Evolutionary conservation across 148 eudicot species (phyloP).

Genomic region (Fagopyrum homotropicum): DNA sequence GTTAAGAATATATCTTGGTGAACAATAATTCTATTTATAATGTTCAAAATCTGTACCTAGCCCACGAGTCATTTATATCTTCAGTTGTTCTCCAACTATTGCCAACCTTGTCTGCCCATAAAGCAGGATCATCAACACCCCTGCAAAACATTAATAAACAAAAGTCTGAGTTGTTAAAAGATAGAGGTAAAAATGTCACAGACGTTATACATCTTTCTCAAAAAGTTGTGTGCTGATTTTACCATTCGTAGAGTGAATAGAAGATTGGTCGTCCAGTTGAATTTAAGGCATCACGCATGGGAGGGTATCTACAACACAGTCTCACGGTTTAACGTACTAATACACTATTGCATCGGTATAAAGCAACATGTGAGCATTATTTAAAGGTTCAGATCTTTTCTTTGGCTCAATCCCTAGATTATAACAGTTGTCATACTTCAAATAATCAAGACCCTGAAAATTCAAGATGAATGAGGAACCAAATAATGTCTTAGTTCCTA

Average conservation of each 20-base stretch:
- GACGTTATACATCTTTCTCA: not conserved
- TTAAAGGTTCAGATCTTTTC: slow-evolving; percentile 1
- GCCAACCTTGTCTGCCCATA: slow-evolving; percentile 14
- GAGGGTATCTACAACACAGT: slow-evolving; percentile 10
- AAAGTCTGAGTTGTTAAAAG: not conserved
- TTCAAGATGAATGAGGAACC: not conserved
- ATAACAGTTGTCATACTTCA: slow-evolving; percentile 18
- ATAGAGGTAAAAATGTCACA: not conserved
- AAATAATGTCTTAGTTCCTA: not conserved
- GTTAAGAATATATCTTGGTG: not conserved
- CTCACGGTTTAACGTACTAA: not conserved
- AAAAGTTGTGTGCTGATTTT: not conserved
- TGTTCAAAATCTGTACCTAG: slow-evolving; percentile 13
- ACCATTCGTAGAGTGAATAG: slow-evolving; percentile 14
- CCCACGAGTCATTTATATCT: slow-evolving; percentile 15
- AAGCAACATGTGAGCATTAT: not conserved
- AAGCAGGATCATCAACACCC: slow-evolving; percentile 16
- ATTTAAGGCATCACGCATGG: slow-evolving; percentile 16
- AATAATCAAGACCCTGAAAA: slow-evolving; percentile 15
- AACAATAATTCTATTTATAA: too few species aligned
- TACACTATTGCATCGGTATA: not conserved
- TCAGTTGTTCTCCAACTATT: slow-evolving; percentile 22
- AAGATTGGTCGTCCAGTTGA: slow-evolving; percentile 13
- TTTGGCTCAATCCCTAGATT: slow-evolving; percentile 9
- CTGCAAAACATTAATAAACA: not conserved